These are phyloP conservation scores for Diplocarpon rosae DNA, from an alignment of 2,329 filamentous ascomycete genomes.

Conservation along the genomic window DNA sequence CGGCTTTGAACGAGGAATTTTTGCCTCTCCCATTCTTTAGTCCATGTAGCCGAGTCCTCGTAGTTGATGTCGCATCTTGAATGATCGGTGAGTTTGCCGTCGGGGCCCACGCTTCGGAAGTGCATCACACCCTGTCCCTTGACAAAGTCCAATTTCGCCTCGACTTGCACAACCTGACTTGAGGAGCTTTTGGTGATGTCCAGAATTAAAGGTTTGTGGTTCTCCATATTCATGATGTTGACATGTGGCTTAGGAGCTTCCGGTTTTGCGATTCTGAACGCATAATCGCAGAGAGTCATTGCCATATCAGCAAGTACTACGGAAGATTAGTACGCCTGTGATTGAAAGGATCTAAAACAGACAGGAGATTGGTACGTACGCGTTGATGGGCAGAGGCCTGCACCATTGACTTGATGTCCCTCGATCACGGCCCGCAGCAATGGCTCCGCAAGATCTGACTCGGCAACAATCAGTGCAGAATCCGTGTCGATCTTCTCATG, in stretches of 20 bases:
- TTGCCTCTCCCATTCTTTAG: slow-evolving; percentile 50
- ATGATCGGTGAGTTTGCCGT: slow-evolving; percentile 35
- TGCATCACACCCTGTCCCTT: slow-evolving; percentile 6
- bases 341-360: no score
- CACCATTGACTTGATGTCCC: slow-evolving; percentile 49
- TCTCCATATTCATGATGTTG: slow-evolving; percentile 39
- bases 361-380: not conserved
- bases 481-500: not conserved
- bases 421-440: slow-evolving; percentile 25
- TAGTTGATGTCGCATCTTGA: slow-evolving; percentile 49
- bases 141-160: slow-evolving; percentile 12
- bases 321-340: no score
- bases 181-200: slow-evolving; percentile 44
- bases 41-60: slow-evolving; percentile 26
- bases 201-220: slow-evolving; percentile 54
- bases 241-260: slow-evolving; percentile 2
- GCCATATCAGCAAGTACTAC: slow-evolving; percentile 48
- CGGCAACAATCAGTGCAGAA: not conserved
- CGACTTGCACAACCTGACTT: slow-evolving; percentile 33
- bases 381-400: slow-evolving; percentile 43
- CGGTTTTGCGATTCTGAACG: slow-evolving; percentile 43
- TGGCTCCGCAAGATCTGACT: not conserved
- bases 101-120: slow-evolving; percentile 2
- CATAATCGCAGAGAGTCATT: slow-evolving; percentile 35
- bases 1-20: slow-evolving; percentile 58